A percentile compares a stretch with the other conserved stretches of the same genome.
Evolutionary conservation across 768 basidiomycete species (phyloP).

Genomic region (Cytidiella melzeri): DNA sequence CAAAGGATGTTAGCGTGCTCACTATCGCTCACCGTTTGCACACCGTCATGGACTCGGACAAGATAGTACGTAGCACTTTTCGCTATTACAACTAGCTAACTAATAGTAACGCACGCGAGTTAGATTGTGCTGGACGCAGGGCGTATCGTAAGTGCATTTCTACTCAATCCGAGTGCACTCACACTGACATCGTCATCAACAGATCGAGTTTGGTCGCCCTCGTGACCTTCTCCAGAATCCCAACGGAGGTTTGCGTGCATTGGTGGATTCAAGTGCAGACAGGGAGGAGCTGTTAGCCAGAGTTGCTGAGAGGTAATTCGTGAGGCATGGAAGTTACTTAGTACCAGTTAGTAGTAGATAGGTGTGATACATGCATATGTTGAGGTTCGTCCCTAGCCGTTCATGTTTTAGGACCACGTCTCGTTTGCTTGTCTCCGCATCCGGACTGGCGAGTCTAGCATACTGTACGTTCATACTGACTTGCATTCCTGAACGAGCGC

Average conservation of each 20-base stretch:
- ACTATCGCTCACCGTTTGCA: constrained; percentile 54
- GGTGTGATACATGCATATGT: no score
- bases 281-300: constrained; percentile 41
- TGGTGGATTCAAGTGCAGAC: constrained; percentile 56
- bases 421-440: no score
- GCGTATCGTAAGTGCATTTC: constrained; percentile 28
- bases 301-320: no score
- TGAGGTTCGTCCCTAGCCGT: no score
- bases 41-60: constrained; percentile 58
- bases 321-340: no score
- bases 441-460: no score
- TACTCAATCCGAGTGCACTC: not conserved
- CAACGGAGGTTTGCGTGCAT: constrained; percentile 41
- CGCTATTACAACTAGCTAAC: not conserved
- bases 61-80: constrained; percentile 33
- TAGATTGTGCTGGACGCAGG: constrained; percentile 41
- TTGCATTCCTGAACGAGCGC: no score
- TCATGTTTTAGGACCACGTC: no score
- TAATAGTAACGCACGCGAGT: not conserved
- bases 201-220: constrained; percentile 50
- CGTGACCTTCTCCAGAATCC: constrained; percentile 43
- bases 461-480: no score
- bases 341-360: no score
- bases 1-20: constrained; percentile 40
- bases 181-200: not conserved